These are phyloP conservation scores for Ophiostoma sp. DNA, from an alignment of 2,329 filamentous ascomycete genomes.

Conservation along the genomic window DNA sequence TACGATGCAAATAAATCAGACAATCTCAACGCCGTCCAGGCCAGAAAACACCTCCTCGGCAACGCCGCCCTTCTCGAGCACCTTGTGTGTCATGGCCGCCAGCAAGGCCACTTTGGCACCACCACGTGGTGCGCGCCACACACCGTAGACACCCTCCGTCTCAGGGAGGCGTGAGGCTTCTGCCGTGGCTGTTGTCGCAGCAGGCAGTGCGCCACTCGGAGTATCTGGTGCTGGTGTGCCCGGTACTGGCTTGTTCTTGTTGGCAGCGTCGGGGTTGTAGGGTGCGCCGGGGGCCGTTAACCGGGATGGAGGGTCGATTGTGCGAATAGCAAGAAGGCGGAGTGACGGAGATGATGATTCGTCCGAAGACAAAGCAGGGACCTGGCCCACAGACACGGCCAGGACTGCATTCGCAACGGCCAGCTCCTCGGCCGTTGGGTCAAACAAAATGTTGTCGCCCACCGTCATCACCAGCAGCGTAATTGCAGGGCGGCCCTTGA, in stretches of 20 bases:
- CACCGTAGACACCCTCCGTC: constrained; percentile 58
- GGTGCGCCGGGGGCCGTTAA: constrained; percentile 66
- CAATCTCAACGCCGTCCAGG: constrained; percentile 67
- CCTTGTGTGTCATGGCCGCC: constrained; percentile 67
- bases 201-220: background rate
- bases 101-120: constrained; percentile 73
- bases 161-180: constrained; percentile 38
- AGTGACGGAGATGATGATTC: constrained; percentile 38
- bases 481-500: constrained; percentile 61
- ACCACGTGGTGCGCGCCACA: constrained; percentile 81
- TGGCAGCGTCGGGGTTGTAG: constrained; percentile 53
- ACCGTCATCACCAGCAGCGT: constrained; percentile 86
- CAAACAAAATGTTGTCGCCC: constrained; percentile 85
- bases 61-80: constrained; percentile 70
- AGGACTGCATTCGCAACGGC: constrained; percentile 86
- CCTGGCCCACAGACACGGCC: constrained; percentile 70
- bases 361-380: constrained; percentile 22
- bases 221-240: background rate
- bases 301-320: constrained; percentile 67
- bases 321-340: constrained; percentile 62
- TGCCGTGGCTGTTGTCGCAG: constrained; percentile 39
- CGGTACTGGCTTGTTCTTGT: constrained; percentile 39
- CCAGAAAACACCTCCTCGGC: constrained; percentile 81
- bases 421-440: constrained; percentile 84
- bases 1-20: constrained; percentile 33